These are phyloP conservation scores for Coprinellus micaceus DNA, from an alignment of 768 basidiomycete species.

Conservation along the genomic window DNA sequence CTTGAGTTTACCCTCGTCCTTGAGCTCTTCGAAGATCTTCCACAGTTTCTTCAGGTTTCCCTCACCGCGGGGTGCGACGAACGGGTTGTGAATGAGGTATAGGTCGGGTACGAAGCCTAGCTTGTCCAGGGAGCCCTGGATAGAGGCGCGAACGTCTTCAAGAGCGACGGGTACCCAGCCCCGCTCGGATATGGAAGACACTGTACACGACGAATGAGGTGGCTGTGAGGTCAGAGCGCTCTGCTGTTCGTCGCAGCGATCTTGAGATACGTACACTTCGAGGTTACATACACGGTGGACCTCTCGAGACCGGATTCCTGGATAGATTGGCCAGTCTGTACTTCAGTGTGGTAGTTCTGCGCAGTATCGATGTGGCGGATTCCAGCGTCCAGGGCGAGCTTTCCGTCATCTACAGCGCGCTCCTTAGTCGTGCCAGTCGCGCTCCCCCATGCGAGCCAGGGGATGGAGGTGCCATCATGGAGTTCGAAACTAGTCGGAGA, in stretches of 20 bases:
- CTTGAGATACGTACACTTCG: conserved; percentile 31
- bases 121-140: conserved; percentile 45
- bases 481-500: too few relatives aligned
- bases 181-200: not conserved
- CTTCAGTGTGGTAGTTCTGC: conserved; percentile 45
- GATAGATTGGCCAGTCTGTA: conserved; percentile 40
- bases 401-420: conserved; percentile 28
- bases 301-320: too few relatives aligned
- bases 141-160: conserved; percentile 32
- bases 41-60: conserved; percentile 35
- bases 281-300: conserved; percentile 55
- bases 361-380: conserved; percentile 53
- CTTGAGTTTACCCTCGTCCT: conserved; percentile 35
- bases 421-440: conserved; percentile 34
- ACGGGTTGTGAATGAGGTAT: conserved; percentile 51
- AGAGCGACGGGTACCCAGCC: conserved; percentile 18
- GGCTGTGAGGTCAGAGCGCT: not conserved
- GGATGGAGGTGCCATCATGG: conserved; percentile 33
- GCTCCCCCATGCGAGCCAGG: conserved; percentile 51
- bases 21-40: conserved; percentile 49
- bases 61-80: too few relatives aligned
- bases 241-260: too few relatives aligned
- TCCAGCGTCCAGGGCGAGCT: conserved; percentile 35
- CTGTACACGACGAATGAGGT: not conserved
- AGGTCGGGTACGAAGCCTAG: conserved; percentile 48